A percentile compares a stretch with the other conserved stretches of the same genome.
These are phyloP conservation scores for Corymbia citriodora DNA, from an alignment of 441 rosid species.

Conservation along the genomic window DNA sequence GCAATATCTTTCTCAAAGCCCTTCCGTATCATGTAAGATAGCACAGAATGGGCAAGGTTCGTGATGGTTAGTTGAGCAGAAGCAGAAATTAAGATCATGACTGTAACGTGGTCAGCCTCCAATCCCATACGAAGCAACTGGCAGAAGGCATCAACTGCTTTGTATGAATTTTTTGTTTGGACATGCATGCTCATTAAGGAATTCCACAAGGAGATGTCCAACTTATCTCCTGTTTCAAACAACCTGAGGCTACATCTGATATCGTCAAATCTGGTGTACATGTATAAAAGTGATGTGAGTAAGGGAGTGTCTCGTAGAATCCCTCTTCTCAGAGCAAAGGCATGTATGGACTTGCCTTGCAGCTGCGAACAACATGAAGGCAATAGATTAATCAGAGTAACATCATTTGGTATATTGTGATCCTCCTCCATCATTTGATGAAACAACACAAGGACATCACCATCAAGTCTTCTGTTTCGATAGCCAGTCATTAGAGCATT, in stretches of 20 bases:
- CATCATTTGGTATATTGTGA: constrained; percentile 17
- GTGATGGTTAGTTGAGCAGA: constrained; percentile 17
- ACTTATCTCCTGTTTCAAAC: constrained; percentile 21
- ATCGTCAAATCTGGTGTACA: constrained; percentile 39
- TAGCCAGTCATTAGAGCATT: constrained; percentile 26
- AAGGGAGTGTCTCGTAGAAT: constrained; percentile 23
- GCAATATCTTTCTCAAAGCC: constrained; percentile 21
- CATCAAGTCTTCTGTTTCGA: constrained; percentile 8
- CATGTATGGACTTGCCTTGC: constrained; percentile 42
- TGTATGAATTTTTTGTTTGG: constrained; percentile 9
- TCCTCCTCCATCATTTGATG: constrained; percentile 14
- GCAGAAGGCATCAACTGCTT: constrained; percentile 15
- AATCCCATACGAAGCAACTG: constrained; percentile 15
- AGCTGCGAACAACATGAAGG: constrained; percentile 22
- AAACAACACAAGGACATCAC: constrained; percentile 15
- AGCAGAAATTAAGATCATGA: constrained; percentile 32
- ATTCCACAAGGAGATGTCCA: constrained; percentile 39
- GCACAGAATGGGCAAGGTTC: constrained; percentile 6
- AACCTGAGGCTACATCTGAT: constrained; percentile 15
- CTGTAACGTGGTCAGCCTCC: constrained; percentile 26
- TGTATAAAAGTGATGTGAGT: constrained; percentile 32
- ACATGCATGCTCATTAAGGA: constrained; percentile 31
- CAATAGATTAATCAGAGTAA: constrained; percentile 33
- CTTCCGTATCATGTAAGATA: constrained; percentile 19
- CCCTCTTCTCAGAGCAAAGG: constrained; percentile 28